Base-by-base conservation (phyloP, 352 stramenopile genomes). In the Peronospora destructor region DNA sequence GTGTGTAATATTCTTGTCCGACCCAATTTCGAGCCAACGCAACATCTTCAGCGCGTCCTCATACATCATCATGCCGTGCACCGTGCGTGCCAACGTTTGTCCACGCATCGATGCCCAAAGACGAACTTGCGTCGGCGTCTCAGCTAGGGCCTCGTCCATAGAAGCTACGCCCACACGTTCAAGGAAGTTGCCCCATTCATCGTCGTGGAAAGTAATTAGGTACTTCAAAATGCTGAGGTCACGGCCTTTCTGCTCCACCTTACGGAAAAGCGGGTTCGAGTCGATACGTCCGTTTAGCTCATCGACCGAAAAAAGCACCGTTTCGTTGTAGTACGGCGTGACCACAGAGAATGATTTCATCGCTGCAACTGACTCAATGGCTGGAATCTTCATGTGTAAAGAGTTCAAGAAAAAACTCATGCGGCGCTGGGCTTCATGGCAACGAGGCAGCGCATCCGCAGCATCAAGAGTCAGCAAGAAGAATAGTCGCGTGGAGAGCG, bases 41-140 rank as follows among this genome's bases (percentile, higher is more conserved):
- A 94, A 58, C 74, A 94, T 91, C 51, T 89, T 90, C 13, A 94
- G 43, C n/a, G 82, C 80, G 36, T 94, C 84, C 73, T 92, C 82
- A 32, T 95, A 90, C 73, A 92, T 80, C 82, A 93, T 93, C 80
- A 95, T 93, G 8, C 84, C 84, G 41, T 90, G 82, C n/a, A 92
- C 82, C 0, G 84, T 93, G 39, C 84, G 67, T 4, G 79, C 83
- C 13, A 95, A 68, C 4, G 84, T 95, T 40, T 95, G 84, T 36
- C 82, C 82, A 41, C 84, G 82, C 70, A 89, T 90, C 16, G 78
- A 91, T 9, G 84, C 84, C 84, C 84, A 95, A 0, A 92, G 56
- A 28, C 81, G 82, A 38, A 94, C 84, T 53, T 94, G 79, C 4
- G 80, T 88, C 6, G 84, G 84, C 4, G 70, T 88, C 59, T 92